A percentile compares a stretch with the other conserved stretches of the same genome.
Conservation (phyloP, 257 asterid species). For the Scutellaria minor region DNA sequence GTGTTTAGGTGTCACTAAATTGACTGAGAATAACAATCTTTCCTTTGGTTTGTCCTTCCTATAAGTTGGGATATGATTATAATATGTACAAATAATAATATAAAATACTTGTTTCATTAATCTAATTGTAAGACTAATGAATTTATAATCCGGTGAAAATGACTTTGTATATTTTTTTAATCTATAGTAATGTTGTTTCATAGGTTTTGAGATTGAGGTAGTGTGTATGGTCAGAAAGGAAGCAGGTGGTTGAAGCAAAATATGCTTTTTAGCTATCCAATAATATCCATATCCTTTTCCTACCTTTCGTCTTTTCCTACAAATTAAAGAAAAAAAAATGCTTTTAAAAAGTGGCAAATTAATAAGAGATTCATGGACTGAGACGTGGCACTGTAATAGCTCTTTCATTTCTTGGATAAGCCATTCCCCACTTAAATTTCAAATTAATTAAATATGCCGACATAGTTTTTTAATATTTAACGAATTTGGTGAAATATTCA, state of each 20-base stretch:
- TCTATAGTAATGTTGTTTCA: background rate
- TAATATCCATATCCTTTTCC: constrained; percentile 23
- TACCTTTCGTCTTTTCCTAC: background rate
- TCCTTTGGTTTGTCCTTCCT: too few relatives aligned
- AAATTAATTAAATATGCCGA: background rate
- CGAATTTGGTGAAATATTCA: background rate
- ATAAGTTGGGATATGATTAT: too few relatives aligned
- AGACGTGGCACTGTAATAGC: constrained; percentile 38
- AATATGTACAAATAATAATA: too few relatives aligned
- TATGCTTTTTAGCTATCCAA: background rate
- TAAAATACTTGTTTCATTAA: too few relatives aligned
- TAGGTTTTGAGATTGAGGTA: constrained; percentile 1
- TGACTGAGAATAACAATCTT: too few relatives aligned
- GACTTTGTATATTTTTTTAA: background rate
- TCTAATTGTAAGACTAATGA: too few relatives aligned
- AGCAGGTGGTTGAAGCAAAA: constrained; percentile 38
- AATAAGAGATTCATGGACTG: constrained; percentile 30
- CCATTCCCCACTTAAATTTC: constrained; percentile 7
- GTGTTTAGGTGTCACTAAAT: too few relatives aligned
- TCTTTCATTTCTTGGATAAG: constrained; percentile 29
- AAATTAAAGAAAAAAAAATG: background rate
- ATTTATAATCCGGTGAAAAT: too few relatives aligned
- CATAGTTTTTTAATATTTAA: background rate
- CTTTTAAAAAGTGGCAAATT: constrained; percentile 5
- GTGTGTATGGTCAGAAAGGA: constrained; percentile 27